phyloP scores from a whole-genome alignment of 2,329 filamentous ascomycete species.

The Xylaria sp. region DNA sequence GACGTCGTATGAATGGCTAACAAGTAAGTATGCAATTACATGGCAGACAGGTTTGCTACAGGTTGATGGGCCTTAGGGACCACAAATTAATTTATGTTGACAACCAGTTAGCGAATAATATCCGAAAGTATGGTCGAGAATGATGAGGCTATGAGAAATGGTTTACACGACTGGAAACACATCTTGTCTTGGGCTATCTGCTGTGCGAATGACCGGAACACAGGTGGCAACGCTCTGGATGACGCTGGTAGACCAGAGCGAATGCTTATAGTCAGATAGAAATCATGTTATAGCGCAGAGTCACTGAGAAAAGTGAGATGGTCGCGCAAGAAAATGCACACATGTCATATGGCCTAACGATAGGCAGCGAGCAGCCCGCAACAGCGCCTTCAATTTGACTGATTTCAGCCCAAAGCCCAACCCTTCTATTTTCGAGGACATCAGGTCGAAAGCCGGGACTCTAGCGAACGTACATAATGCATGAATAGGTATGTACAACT shows the following conservation, averaged over 20 bases:
- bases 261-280: conserved; percentile 4
- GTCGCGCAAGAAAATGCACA: conserved; percentile 17
- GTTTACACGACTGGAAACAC: conserved; percentile 16
- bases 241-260: conserved; percentile 7
- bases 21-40: neutral
- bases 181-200: neutral
- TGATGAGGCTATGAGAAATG: conserved; percentile 1
- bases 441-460: conserved; percentile 26
- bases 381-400: conserved; percentile 16
- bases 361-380: conserved; percentile 15
- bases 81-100: neutral
- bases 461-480: conserved; percentile 25
- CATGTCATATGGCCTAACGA: conserved; percentile 23
- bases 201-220: conserved; percentile 23
- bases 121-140: neutral
- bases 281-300: neutral
- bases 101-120: conserved; percentile 1
- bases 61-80: neutral
- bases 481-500: conserved; percentile 27
- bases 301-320: conserved; percentile 1
- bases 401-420: conserved; percentile 34
- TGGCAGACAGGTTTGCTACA: neutral
- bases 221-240: conserved; percentile 15
- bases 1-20: neutral
- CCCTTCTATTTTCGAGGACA: neutral